These are phyloP conservation scores for Wickerhamiella occidentalis DNA, from an alignment of 805 yeast genomes.

Conservation along the genomic window DNA sequence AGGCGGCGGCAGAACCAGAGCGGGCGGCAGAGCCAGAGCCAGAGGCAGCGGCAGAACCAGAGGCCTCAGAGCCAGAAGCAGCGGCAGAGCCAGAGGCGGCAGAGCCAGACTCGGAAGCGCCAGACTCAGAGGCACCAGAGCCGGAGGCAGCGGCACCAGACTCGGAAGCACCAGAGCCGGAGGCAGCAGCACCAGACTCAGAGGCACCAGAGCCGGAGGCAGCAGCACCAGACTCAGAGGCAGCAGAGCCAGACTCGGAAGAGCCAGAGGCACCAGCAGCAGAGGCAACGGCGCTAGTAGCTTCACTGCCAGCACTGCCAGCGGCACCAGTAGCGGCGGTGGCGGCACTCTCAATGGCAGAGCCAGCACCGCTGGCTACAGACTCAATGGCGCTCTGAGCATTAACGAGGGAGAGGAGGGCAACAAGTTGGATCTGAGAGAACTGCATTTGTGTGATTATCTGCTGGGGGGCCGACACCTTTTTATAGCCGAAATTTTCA, in stretches of 20 bases:
- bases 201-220: slow-evolving; percentile 8
- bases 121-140: slow-evolving; percentile 3
- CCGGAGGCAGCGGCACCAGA: slow-evolving; percentile 6
- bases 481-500: not conserved
- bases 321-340: not conserved
- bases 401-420: slow-evolving; percentile 3
- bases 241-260: slow-evolving; percentile 9
- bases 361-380: not conserved
- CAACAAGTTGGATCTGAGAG: slow-evolving; percentile 2
- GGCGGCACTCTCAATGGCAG: not conserved
- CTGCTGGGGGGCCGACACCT: not conserved
- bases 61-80: slow-evolving; percentile 2
- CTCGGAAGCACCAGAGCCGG: too few relatives aligned
- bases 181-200: slow-evolving; percentile 10
- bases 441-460: slow-evolving; percentile 3
- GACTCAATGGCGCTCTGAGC: slow-evolving; percentile 4
- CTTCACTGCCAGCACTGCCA: not conserved
- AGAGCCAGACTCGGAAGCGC: not conserved
- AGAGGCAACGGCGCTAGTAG: slow-evolving; percentile 1
- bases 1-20: slow-evolving; percentile 5
- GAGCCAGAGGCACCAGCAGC: slow-evolving; percentile 7
- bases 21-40: slow-evolving; percentile 8
- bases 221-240: slow-evolving; percentile 9
- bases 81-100: slow-evolving; percentile 4
- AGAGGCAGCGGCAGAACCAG: slow-evolving; percentile 6